These are phyloP conservation scores for Trichoderma sp. DNA, from an alignment of 2,329 filamentous ascomycete species.

Conservation along the genomic window DNA sequence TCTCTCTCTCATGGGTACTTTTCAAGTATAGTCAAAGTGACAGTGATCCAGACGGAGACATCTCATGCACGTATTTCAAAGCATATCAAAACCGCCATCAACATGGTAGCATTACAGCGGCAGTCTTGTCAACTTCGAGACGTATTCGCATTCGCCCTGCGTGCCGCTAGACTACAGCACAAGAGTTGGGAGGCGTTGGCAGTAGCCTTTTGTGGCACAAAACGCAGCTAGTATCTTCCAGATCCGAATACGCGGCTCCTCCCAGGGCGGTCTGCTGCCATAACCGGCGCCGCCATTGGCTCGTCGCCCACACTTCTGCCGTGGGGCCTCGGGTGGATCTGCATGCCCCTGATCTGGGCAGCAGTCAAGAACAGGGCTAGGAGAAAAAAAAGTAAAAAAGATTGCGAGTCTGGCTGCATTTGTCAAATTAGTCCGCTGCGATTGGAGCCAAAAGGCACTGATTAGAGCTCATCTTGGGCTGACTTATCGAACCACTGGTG, in stretches of 20 bases:
- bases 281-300: constrained; percentile 3
- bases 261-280: constrained; percentile 15
- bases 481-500: constrained; percentile 24
- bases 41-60: neutral
- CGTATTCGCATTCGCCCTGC: constrained; percentile 25
- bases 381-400: constrained; percentile 9
- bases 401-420: neutral
- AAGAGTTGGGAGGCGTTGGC: neutral
- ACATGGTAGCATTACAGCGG: no score
- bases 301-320: neutral
- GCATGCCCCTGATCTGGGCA: constrained; percentile 11
- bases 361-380: neutral
- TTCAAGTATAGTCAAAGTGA: no score
- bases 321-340: neutral
- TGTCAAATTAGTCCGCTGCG: constrained; percentile 1
- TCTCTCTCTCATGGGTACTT: neutral
- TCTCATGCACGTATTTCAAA: neutral
- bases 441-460: constrained; percentile 5
- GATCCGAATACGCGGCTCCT: constrained; percentile 19
- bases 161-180: no score
- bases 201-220: neutral
- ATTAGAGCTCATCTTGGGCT: constrained; percentile 21
- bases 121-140: neutral
- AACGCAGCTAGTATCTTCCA: neutral
- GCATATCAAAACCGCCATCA: no score